Evolutionary conservation across 257 asterid species (phyloP), one percentile per base, ranked within the genome.

Genomic region (Cordia subcordata): DNA sequence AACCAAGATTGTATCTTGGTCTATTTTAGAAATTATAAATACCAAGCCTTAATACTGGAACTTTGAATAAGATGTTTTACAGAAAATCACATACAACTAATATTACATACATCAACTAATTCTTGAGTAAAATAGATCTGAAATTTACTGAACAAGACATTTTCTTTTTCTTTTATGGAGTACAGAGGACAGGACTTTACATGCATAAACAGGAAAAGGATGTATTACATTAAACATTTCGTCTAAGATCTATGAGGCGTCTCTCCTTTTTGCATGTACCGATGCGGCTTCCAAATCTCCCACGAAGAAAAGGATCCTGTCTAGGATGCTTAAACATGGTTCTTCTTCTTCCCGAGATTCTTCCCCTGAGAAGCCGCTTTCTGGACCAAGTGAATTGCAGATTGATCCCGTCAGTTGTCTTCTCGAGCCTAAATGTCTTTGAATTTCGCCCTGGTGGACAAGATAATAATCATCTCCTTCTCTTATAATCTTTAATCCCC

Each of bases 231-330:
- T 19, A 8, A 5, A 39, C 64, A 44, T 45, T 13, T 13, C 37
- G 55, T 21, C 44, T 14, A 13, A 38, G 33, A 58, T 68, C 75
- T 76, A 81, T 50, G 67, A 12, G 55, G 76, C 54, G 17, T 85
- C 73, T 60, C 58, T 67, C 58, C 94, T 78, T 75, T 89, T 89
- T 12, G 82, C 89, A 60, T 67, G 68, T 8, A 22, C 60, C 1
- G 88, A 78, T 71, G 95, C 94, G 52, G 78, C 63, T 77, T 89
- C 95, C 81, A 89, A 59, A 66, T 84, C 95, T 69, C 94, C 94
- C 33, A 84, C 66, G 72, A 89, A 89, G 85, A 89, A 89, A 35
- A 89, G 79, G 64, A 89, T 86, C 53, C 63, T 81, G 75, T 89
- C 94, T 74, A 84, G 32, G 53, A 89, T 70, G 64, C 91, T 73